Base-by-base conservation (phyloP, 306 rosid genomes). In the Cicer cuneatum region DNA sequence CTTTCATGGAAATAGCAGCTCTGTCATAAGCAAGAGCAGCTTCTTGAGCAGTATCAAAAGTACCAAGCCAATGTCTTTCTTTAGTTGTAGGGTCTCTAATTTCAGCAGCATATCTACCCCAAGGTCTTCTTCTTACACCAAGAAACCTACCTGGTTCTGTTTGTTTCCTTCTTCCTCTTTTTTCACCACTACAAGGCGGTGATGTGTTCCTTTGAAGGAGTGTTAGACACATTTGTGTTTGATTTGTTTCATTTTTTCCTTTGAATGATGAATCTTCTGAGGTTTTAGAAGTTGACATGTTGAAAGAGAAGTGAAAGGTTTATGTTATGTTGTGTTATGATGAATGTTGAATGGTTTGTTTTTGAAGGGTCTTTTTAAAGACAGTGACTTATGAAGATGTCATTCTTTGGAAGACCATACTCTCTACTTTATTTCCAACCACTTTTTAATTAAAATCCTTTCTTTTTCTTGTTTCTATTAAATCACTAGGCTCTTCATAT, bases 1-100 rank as follows among this genome's bases (percentile, higher is more conserved):
- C 99, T 84, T 95, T 95, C 89, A 95, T 95, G 85, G 98, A 92
- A 16, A 95, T 75, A 73, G 99, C 99, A 74, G 99, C 99, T 79
- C 96, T 87, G 80, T 95, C 99, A 90, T 95, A 95, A 85, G 99
- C 99, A 74, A 95, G 86, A 73, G 99, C 99, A n/a, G 99, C 99
- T 83, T 95, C 99, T 77, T 92, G 92, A 19, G 99, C 99, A 81
- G 99, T 95, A 83, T 95, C 99, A 78, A 95, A 95, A 9, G 99
- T 95, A 24, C 99, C 99, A 69, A 95, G 92, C 99, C 98, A 95
- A 71, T 95, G 99, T 68, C 98, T 87, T 70, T 95, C 99, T 87
- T 92, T 95, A 6, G 99, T 92, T 43, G 92, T 85, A 7, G 99
- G 99, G 91, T 95, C 99, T 81, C 98, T 86, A 16, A 95, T 95